Evolutionary conservation across 306 rosid genomes (phyloP).

Genomic region (Lathyrus sativus): DNA sequence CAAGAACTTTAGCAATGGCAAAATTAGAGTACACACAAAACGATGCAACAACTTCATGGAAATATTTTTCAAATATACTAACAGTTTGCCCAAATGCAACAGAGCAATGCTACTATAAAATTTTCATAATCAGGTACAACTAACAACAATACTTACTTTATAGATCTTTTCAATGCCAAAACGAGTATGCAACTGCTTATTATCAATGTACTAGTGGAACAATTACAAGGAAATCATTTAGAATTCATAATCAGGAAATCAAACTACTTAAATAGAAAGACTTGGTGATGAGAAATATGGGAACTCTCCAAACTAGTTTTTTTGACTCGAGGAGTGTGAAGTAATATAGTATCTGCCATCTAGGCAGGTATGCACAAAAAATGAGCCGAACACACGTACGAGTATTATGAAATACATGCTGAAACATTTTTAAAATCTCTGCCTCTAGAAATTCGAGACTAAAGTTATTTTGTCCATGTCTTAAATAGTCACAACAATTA

Average conservation of each 20-base stretch:
- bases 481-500: conserved; percentile 23
- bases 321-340: conserved; percentile 12
- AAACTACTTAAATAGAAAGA: conserved; percentile 26
- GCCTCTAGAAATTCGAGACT: not conserved
- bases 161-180: conserved; percentile 30
- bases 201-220: conserved; percentile 25
- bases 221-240: conserved; percentile 14
- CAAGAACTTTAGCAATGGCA: conserved; percentile 17
- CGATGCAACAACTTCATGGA: not conserved
- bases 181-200: not conserved
- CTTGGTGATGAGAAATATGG: conserved; percentile 21
- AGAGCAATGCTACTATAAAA: not conserved
- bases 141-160: not conserved
- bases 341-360: conserved; percentile 10
- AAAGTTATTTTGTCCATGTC: not conserved
- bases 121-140: not conserved
- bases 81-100: conserved; percentile 25
- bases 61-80: conserved; percentile 13
- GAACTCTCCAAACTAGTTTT: conserved; percentile 9
- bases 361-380: not conserved
- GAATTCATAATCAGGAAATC: conserved; percentile 15
- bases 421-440: conserved; percentile 9
- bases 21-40: conserved; percentile 5
- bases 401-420: conserved; percentile 15
- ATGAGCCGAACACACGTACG: conserved; percentile 1